A percentile compares a stretch with the other conserved stretches of the same genome.
These are phyloP conservation scores for Termitomyces bulborhizus DNA, from an alignment of 768 basidiomycete genomes.

Conservation along the genomic window DNA sequence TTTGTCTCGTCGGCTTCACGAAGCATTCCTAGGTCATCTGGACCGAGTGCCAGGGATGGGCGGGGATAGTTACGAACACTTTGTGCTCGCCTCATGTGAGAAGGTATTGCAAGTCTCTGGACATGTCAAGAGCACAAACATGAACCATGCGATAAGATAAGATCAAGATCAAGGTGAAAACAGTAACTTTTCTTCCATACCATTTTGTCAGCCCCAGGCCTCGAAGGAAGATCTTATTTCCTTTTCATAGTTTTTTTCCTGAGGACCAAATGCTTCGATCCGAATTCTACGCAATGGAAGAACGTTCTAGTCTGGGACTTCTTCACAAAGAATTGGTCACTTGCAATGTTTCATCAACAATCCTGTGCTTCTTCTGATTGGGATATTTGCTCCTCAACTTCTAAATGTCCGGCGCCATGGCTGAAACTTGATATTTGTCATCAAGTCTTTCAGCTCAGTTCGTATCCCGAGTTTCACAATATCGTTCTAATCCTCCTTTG, in stretches of 20 bases:
- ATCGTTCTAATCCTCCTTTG: too few species aligned
- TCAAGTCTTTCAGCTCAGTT: neutral
- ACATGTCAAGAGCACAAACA: neutral
- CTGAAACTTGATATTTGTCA: neutral
- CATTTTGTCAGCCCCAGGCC: too few species aligned
- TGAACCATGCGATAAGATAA: neutral
- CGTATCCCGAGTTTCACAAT: neutral
- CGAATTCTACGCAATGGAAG: neutral
- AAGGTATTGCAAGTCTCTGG: neutral
- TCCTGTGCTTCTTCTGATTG: neutral
- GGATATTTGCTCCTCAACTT: neutral
- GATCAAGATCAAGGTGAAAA: neutral
- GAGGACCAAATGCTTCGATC: too few species aligned
- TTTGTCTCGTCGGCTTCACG: conserved; percentile 52
- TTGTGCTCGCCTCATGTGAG: conserved; percentile 55
- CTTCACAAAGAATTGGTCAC: neutral
- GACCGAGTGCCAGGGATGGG: conserved; percentile 41
- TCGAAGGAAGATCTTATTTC: too few species aligned
- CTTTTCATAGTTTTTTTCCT: too few species aligned
- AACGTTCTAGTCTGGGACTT: neutral
- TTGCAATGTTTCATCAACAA: neutral
- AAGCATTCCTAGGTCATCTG: conserved; percentile 56
- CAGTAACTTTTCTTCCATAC: too few species aligned
- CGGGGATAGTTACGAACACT: conserved; percentile 51
- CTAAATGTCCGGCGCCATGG: neutral